Conservation (phyloP, 2,329 filamentous ascomycete genomes). For the Fonsecaea nubica region DNA sequence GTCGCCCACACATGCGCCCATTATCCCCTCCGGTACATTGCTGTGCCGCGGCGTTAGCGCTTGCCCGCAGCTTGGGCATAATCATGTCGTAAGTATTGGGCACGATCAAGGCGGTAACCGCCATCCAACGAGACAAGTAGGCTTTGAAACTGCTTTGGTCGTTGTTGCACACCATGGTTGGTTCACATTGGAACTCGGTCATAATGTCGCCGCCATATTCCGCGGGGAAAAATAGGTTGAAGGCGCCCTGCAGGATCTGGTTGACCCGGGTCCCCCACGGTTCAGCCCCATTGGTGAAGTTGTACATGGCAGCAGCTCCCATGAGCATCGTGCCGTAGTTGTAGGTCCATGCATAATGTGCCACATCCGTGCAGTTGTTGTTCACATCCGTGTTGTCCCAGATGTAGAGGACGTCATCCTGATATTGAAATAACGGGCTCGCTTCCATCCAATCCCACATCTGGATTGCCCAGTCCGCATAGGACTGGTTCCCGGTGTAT, state of each 20-base stretch:
- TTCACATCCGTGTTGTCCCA: slow-evolving; percentile 67
- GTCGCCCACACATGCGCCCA: slow-evolving; percentile 68
- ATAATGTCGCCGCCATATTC: slow-evolving; percentile 60
- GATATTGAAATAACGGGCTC: slow-evolving; percentile 61
- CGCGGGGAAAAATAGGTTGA: slow-evolving; percentile 59
- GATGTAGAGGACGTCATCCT: slow-evolving; percentile 59
- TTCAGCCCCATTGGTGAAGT: slow-evolving; percentile 60
- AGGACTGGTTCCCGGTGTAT: slow-evolving; percentile 49
- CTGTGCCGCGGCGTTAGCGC: slow-evolving; percentile 64
- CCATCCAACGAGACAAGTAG: slow-evolving; percentile 70
- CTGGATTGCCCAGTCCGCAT: slow-evolving; percentile 49
- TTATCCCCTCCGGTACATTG: slow-evolving; percentile 67
- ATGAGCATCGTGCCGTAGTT: slow-evolving; percentile 66
- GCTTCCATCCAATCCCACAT: slow-evolving; percentile 59
- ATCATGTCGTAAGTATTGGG: slow-evolving; percentile 64
- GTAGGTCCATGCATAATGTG: slow-evolving; percentile 70
- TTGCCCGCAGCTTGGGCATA: slow-evolving; percentile 63
- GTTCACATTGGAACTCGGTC: slow-evolving; percentile 72
- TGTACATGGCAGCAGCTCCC: slow-evolving; percentile 73
- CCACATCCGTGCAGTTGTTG: slow-evolving; percentile 66
- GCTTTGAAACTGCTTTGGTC: slow-evolving; percentile 79
- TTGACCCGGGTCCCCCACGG: slow-evolving; percentile 65
- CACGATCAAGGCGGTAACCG: slow-evolving; percentile 66
- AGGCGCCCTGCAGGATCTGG: slow-evolving; percentile 59
- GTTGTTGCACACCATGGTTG: slow-evolving; percentile 64